Evolutionary conservation across 371 early-diverging fungal species (phyloP), one percentile per base, ranked within the genome.

Genomic region (Mortierella sp.): DNA sequence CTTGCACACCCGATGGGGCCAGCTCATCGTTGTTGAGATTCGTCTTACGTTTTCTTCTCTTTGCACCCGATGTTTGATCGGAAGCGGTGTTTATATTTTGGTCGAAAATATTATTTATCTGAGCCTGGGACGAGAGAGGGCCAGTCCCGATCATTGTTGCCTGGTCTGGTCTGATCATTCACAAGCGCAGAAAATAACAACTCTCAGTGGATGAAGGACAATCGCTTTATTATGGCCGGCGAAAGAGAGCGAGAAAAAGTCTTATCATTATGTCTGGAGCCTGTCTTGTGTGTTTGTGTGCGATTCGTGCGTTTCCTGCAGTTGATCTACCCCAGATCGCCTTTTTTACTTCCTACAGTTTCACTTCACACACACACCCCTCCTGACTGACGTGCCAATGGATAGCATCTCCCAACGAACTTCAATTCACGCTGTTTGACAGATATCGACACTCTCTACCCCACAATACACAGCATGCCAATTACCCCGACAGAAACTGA

Each of bases 31-130:
- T 38, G 38, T 3, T 58, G 38, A 65, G 65, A 65, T 65, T 65
- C 65, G 31, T 34, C 14, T 54, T 54, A 1, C 48, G 9, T 48
- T 48, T 19, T 48, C 42, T 38, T 38, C 42, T 38, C 42, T 52
- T 48, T 21, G 5, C 54, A 50, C 65, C 81, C 81, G 81, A 76
- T 77, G 63, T 73, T n/a, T 31, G 68, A 81, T 81, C 81, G 81
- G 81, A 77, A 81, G 81, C 81, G 80, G 80, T 80, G 80, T 80
- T 80, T 81, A 77, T 76, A 80, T 80, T 73, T 80, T 80, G 55
- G 47, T 71, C 76, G 47, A 60, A 65, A 47, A 63, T 80, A 78
- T 65, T 73, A 79, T 80, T 80, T 80, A 21, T 76, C 54, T 74
- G 81, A 81, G 81, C 81, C 77, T 77, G 28, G 42, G 57, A 65